These are phyloP conservation scores for Trametes gibbosa DNA, from an alignment of 768 basidiomycete species.

Conservation along the genomic window DNA sequence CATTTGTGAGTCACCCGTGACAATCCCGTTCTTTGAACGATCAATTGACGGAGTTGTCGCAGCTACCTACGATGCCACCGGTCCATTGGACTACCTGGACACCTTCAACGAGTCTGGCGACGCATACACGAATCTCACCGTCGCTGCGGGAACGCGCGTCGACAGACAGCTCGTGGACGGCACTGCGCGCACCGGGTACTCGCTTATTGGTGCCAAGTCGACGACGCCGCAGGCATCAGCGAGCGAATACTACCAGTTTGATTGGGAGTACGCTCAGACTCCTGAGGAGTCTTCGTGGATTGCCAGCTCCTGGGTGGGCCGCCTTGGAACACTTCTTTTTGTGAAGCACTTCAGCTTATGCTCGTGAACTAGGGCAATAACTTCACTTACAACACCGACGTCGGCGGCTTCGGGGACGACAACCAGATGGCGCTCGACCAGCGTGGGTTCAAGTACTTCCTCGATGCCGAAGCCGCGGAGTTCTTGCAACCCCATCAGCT, in stretches of 20 bases:
- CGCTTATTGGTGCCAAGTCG: conserved; percentile 44
- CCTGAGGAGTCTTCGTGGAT: conserved; percentile 45
- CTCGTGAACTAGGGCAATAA: conserved; percentile 63
- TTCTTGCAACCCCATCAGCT: conserved; percentile 50
- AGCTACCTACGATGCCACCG: conserved; percentile 54
- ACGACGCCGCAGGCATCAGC: conserved; percentile 44
- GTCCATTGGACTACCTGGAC: conserved; percentile 44
- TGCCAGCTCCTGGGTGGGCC: conserved; percentile 52
- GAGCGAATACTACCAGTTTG: conserved; percentile 55
- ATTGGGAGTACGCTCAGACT: conserved; percentile 49
- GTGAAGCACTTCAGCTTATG: neutral
- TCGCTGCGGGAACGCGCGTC: conserved; percentile 43
- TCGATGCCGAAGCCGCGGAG: conserved; percentile 53
- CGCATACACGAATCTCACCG: conserved; percentile 37
- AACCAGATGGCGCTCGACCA: conserved; percentile 57
- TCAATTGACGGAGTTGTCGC: conserved; percentile 10
- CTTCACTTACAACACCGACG: conserved; percentile 49
- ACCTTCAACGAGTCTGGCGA: conserved; percentile 40
- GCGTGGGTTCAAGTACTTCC: conserved; percentile 56
- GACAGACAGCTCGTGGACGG: conserved; percentile 43
- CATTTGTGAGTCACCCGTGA: conserved; percentile 22
- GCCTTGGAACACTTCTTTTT: neutral
- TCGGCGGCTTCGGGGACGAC: conserved; percentile 55
- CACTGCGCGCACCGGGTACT: conserved; percentile 49
- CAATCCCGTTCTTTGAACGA: conserved; percentile 18